phyloP scores from a whole-genome alignment of 2,329 filamentous ascomycete genomes.

The Ophiostoma sp. region DNA sequence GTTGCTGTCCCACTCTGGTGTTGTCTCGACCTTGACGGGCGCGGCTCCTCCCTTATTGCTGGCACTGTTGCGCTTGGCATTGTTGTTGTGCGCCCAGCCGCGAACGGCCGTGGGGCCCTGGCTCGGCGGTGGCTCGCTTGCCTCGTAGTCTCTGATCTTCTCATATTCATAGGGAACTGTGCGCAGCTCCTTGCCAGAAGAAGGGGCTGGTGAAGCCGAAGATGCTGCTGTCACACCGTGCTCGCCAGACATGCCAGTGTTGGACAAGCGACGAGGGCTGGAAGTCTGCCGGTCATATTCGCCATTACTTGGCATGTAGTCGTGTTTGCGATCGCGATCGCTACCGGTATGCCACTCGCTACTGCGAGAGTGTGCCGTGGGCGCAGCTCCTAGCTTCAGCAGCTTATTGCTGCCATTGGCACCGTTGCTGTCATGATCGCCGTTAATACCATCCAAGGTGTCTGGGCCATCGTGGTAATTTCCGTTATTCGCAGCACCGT shows the following conservation, averaged over 20 bases:
- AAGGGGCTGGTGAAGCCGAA: not conserved
- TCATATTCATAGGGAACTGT: conserved; percentile 52
- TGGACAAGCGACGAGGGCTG: not conserved
- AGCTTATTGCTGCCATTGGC: not conserved
- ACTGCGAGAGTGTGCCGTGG: too few relatives aligned
- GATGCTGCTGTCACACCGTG: not conserved
- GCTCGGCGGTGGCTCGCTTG: conserved; percentile 44
- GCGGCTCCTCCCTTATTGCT: not conserved
- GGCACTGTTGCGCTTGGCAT: not conserved
- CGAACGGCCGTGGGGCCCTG: conserved; percentile 36
- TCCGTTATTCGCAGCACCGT: conserved; percentile 46
- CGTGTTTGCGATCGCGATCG: too few relatives aligned
- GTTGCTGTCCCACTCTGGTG: not conserved
- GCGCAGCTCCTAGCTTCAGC: too few relatives aligned
- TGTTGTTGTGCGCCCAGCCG: conserved; percentile 50
- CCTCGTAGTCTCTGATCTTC: conserved; percentile 53
- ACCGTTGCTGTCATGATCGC: not conserved
- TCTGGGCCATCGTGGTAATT: not conserved
- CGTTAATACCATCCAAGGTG: not conserved
- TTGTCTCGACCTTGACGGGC: conserved; percentile 1
- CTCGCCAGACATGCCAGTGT: conserved; percentile 22
- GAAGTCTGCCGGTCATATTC: not conserved
- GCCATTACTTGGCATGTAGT: not conserved
- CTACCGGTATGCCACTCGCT: too few relatives aligned
- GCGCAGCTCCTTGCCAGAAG: conserved; percentile 41